Evolutionary conservation across 139 green algal genomes (phyloP), one percentile per base, ranked within the genome.

Genomic region (Deuterostichococcus epilithicus): DNA sequence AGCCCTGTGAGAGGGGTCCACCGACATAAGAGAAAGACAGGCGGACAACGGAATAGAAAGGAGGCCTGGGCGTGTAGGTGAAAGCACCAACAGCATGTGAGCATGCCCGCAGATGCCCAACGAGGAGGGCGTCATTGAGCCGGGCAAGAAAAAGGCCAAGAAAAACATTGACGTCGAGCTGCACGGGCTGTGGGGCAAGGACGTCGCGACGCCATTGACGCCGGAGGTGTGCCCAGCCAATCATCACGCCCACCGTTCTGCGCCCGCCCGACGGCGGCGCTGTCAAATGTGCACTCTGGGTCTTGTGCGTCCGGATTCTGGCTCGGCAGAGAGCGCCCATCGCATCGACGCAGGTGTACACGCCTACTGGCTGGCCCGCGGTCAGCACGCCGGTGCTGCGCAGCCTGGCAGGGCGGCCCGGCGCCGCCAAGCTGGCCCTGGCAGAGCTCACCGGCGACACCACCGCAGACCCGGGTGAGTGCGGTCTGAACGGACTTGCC

Each of bases 341-440:
- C n/a, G n/a, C n/a, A 13, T 52, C 13, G 8, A 5, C 28, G 52
- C 52, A 63, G 52, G 52, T 80, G 22, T 73, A 66, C 68, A 83
- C 79, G 20, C 68, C 79, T 2, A 69, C 42, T 72, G 78, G 87
- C 22, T 73, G 68, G 66, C 85, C 89, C 3, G 90, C 86, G 30
- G 86, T 86, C n/a, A 80, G 52, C 67, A 87, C 79, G 30, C 75
- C 84, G 5, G 90, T 93, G 22, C 79, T 96, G 72, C 83, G 90
- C 32, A 52, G 34, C 18, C 79, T 98, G 45, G 91, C 90, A 1
- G 94, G 94, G 39, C 96, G 95, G 79, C 82, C 91, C 3, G 94
- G 90, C 15, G 86, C 85, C 18, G 94, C 94, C 23, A 78, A 80
- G 25, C 89, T 89, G 73, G 86, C 87, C 32, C 80, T 97, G 28